Base-by-base conservation (phyloP, 1,284 basidiomycete genomes). In the Sanghuangporus weigelae region DNA sequence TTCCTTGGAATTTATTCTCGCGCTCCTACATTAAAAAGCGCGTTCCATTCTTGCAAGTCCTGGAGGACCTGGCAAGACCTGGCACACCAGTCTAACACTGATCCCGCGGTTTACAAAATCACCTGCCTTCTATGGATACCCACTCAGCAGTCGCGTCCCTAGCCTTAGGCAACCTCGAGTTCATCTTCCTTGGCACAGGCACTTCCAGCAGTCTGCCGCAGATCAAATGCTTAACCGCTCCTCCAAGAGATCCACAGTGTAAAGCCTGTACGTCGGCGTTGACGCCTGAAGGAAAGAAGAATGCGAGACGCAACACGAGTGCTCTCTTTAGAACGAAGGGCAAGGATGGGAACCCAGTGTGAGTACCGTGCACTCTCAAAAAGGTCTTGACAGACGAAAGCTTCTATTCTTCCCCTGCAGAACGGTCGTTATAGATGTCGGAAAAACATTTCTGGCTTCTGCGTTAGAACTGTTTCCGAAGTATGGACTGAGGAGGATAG, bases 401-500 rank as follows among this genome's bases (percentile, higher is more conserved):
- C 58, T 23, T n/a, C 21, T n/a, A 64, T 12, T 46, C 59, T 66
- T 67, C 35, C n/a, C 8, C 26, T 31, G 46, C 48, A 90, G 87
- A 67, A 87, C 87, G 4, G 79, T 93, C 66, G 81, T 93, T 11
- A 85, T 93, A 70, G 91, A 93, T 74, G 88, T 85, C 62, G 91
- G 90, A 66, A 93, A 92, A 77, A 91, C 83, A 67, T 93, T 92
- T 75, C 85, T 86, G 70, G 81, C 86, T 12, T 84, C 87, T 54
- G 89, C 91, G 2, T 66, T 89, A 50, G 88, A 93, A 71, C 90
- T 87, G 86, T 93, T 93, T 74, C 90, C 91, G 10, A 86, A 85
- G 70, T 86, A 88, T 70, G 82, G 83, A 12, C 74, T 93, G 59
- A 79, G 91, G 64, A 78, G 78, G 67, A 92, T 93, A 67, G 90